phyloP scores from a whole-genome alignment of 192 early-diverging fungal species.

The Mortierella claussenii region DNA sequence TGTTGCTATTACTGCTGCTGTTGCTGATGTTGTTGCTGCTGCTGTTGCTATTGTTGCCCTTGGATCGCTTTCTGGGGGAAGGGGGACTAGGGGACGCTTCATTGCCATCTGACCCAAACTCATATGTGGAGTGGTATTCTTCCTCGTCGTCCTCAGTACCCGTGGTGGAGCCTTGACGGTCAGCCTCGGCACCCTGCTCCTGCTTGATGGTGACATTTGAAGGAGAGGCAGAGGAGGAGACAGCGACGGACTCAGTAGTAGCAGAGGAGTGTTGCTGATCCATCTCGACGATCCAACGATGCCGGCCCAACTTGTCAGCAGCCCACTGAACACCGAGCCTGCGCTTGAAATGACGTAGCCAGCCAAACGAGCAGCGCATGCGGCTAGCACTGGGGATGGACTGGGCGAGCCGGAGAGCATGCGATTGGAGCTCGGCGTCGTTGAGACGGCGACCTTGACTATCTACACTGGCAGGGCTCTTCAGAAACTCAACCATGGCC shows the following conservation, averaged over 20 bases:
- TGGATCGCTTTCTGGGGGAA: constrained; percentile 17
- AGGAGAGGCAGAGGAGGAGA: neutral
- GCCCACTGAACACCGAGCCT: constrained; percentile 49
- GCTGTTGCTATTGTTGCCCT: constrained; percentile 13
- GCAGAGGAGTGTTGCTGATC: constrained; percentile 12
- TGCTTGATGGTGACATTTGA: constrained; percentile 3
- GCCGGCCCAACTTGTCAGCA: constrained; percentile 31
- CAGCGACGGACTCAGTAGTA: neutral
- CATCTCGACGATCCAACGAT: constrained; percentile 51
- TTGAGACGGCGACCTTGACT: constrained; percentile 47
- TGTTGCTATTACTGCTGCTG: constrained; percentile 7
- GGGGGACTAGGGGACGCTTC: constrained; percentile 1
- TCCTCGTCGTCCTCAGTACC: constrained; percentile 17
- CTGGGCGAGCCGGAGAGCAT: constrained; percentile 44
- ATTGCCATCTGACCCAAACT: constrained; percentile 29
- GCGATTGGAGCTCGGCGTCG: constrained; percentile 48
- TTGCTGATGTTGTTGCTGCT: neutral
- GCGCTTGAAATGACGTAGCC: constrained; percentile 51
- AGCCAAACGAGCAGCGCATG: constrained; percentile 52
- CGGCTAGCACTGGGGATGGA: constrained; percentile 48
- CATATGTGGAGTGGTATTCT: constrained; percentile 38
- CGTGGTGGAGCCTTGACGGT: neutral
- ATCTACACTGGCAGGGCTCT: constrained; percentile 45
- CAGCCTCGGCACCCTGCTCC: constrained; percentile 2
- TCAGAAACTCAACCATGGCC: constrained; percentile 50